phyloP scores from a whole-genome alignment of 257 asterid genomes.

The Ophiorrhiza pumila region DNA sequence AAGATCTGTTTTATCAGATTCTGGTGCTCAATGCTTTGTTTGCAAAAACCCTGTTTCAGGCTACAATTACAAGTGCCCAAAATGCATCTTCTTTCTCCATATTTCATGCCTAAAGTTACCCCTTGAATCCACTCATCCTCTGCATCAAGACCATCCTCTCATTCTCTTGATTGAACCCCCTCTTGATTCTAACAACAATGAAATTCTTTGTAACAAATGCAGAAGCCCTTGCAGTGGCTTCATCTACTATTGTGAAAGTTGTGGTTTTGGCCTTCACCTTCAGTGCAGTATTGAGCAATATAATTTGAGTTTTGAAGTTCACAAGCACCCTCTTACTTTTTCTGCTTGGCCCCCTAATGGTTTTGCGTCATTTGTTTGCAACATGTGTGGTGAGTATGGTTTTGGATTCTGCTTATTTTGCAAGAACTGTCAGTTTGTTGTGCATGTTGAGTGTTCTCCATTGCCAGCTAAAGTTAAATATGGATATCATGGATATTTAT shows the following conservation, averaged over 20 bases:
- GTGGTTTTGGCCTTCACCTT: background rate
- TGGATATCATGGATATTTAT: background rate
- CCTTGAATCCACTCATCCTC: constrained; percentile 6
- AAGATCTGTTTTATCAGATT: constrained; percentile 5
- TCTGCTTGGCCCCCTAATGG: background rate
- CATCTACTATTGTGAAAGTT: background rate
- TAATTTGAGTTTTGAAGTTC: background rate
- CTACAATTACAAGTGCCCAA: constrained; percentile 5
- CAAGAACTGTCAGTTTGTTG: background rate
- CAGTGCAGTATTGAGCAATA: constrained; percentile 1
- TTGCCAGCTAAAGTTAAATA: background rate
- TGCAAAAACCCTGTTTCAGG: background rate
- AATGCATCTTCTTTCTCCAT: constrained; percentile 8
- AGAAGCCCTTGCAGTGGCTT: background rate
- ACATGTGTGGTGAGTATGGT: constrained; percentile 4
- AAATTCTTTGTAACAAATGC: background rate
- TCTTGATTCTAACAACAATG: background rate
- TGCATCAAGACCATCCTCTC: constrained; percentile 6
- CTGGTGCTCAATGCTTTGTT: background rate
- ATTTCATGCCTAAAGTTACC: background rate
- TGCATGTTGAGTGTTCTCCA: background rate
- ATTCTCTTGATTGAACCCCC: background rate
- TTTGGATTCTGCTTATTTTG: background rate
- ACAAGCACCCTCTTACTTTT: constrained; percentile 6
- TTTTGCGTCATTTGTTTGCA: background rate